Evolutionary conservation across 192 early-diverging fungal species (phyloP), one percentile per base, ranked within the genome.

Genomic region (Dissophora ornata): DNA sequence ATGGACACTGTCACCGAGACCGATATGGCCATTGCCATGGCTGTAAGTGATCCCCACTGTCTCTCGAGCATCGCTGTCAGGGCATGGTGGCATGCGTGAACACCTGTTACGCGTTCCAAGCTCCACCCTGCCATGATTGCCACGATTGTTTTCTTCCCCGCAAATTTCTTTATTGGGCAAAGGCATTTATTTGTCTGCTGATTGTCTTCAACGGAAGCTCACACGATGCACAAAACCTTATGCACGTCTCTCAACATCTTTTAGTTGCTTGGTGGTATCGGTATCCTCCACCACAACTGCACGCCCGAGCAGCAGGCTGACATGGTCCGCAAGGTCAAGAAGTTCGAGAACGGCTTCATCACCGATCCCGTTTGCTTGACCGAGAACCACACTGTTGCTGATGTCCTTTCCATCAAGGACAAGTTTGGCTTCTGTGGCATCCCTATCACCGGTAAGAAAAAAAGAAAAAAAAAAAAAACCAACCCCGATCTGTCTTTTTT

Each of bases 1-100:
- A 99, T 99, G 97, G 97, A 99, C 82, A 99, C 97, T 33, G 97
- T 99, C 22, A 97, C 97, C 30, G 96, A 99, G 85, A 85, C 92
- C 16, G 90, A 95, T n/a, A 99, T 99, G 97, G 97, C 97, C 41
- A 94, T 97, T 79, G 90, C 92, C 64, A 96, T 99, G 94, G 96
- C 96, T 49, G 84, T 93, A 73, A 92, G 90, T 80, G 38, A 56
- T 32, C 11, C 21, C 30, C 3, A 5, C n/a, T n/a, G n/a, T n/a
- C n/a, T n/a, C n/a, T n/a, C n/a, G n/a, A n/a, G n/a, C n/a, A n/a
- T n/a, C n/a, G n/a, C n/a, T n/a, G n/a, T n/a, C n/a, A n/a, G n/a
- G n/a, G n/a, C n/a, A n/a, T n/a, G n/a, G n/a, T n/a, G n/a, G n/a
- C n/a, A n/a, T n/a, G n/a, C n/a, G n/a, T n/a, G n/a, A n/a, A n/a